Percentiles rank a stretch among this genome's conserved stretches.
Conservation (phyloP, 306 rosid genomes). For the Urtica urens region DNA sequence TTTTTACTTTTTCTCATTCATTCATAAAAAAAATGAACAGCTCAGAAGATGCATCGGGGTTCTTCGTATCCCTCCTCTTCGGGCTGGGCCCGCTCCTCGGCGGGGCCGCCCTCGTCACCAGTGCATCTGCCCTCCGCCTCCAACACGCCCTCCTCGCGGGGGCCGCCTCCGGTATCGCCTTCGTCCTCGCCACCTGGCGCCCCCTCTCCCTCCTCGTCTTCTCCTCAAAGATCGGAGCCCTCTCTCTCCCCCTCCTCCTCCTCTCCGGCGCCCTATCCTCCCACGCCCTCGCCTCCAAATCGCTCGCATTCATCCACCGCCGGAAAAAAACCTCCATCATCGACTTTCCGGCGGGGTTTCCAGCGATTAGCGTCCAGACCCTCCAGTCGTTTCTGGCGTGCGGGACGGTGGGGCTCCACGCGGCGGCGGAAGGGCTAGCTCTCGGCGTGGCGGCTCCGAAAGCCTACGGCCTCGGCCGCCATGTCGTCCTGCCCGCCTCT, state of each 20-base stretch:
- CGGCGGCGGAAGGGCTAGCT: slow-evolving; percentile 95
- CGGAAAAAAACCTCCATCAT: slow-evolving; percentile 47
- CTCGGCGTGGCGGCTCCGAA: slow-evolving; percentile 99
- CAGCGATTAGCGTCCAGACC: slow-evolving; percentile 75
- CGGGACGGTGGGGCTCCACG: slow-evolving; percentile 82
- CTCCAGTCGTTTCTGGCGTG: slow-evolving; percentile 89
- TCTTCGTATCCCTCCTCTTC: slow-evolving; percentile 87
- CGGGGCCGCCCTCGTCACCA: slow-evolving; percentile 60
- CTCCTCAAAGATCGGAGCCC: slow-evolving; percentile 62
- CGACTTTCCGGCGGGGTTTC: slow-evolving; percentile 44
- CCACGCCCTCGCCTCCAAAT: slow-evolving; percentile 45
- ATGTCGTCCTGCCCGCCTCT: slow-evolving; percentile 96
- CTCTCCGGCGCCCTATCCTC: slow-evolving; percentile 56
- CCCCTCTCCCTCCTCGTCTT: slow-evolving; percentile 75
- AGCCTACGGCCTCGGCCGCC: slow-evolving; percentile 91
- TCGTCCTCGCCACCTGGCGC: slow-evolving; percentile 94
- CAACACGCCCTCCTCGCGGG: slow-evolving; percentile 96
- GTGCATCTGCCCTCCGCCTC: slow-evolving; percentile 70
- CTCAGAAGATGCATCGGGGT: slow-evolving; percentile 94
- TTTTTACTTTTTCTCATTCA: slow-evolving; percentile 10
- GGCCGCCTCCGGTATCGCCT: slow-evolving; percentile 88
- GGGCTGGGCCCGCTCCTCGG: slow-evolving; percentile 96
- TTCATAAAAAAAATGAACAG: no score
- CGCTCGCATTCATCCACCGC: slow-evolving; percentile 44
- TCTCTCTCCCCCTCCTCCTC: slow-evolving; percentile 45